Evolutionary conservation across 2,329 filamentous ascomycete species (phyloP), one percentile per base, ranked within the genome.

Genomic region (Hymenoscyphus scutula): DNA sequence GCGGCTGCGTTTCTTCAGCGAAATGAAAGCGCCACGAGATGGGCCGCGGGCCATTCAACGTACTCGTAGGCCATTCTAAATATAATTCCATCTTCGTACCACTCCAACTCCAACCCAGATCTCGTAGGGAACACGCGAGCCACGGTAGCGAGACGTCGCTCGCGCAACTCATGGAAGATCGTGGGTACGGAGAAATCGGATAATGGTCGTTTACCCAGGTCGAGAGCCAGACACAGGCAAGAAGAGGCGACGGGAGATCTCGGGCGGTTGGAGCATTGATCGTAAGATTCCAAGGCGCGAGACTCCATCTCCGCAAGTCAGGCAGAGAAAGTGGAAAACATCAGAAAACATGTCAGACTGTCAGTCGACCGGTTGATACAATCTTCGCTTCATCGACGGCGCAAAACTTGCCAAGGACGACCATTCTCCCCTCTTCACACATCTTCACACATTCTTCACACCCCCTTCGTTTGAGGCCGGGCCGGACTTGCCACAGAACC

Each of bases 11-110:
- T 25, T 48, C 41, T 19, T 45, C 41, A 48, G 10, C 41, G 41
- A 48, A 25, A 48, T 48, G 41, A 48, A 48, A 48, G 41, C 41
- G 41, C 41, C 41, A 48, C 41, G 41, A 34, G 32, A 34, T 34
- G 32, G 32, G 32, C 15, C 10, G 32, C n/a, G 3, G 19, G 6
- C 41, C 41, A 48, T 23, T 48, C 8, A 48, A 19, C n/a, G n/a
- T n/a, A n/a, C n/a, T n/a, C n/a, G n/a, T n/a, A n/a, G n/a, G n/a
- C n/a, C n/a, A n/a, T n/a, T 48, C n/a, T 48, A 23, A 23, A 23
- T 48, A 23, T 23, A 48, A n/a, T n/a, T 23, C 10, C 23, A 11
- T 25, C n/a, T 25, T 48, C 10, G 41, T 48, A 23, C n/a, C 8
- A 48, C 41, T 11, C n/a, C 41, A 48, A 48, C 41, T n/a, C n/a